Conservation (phyloP, 805 yeast genomes). For the Kodamaea fukazawae region DNA sequence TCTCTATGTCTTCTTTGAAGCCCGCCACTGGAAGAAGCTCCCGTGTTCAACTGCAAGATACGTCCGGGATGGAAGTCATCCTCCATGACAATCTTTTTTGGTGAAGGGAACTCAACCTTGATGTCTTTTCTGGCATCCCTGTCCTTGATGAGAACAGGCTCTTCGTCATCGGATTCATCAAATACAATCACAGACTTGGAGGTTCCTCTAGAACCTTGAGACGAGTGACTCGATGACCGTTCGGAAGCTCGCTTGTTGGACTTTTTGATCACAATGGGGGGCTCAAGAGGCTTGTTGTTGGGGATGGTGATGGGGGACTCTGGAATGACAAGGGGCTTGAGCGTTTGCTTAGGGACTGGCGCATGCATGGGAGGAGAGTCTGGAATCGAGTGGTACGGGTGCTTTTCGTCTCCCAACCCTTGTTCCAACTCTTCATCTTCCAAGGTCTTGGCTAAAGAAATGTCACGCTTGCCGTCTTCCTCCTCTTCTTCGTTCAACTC, state of each 20-base stretch:
- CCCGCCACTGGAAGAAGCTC: background rate
- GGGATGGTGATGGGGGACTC: slow-evolving; percentile 6
- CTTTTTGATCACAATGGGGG: slow-evolving; percentile 7
- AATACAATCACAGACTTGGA: slow-evolving; percentile 1
- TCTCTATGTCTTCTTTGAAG: too few relatives aligned
- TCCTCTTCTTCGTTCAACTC: slow-evolving; percentile 1
- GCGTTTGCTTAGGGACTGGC: slow-evolving; percentile 1
- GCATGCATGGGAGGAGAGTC: slow-evolving; percentile 5
- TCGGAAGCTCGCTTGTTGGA: slow-evolving; percentile 3
- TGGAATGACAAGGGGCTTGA: slow-evolving; percentile 7
- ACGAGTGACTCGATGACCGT: slow-evolving; percentile 1
- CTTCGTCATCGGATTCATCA: slow-evolving; percentile 7
- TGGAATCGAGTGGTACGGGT: slow-evolving; percentile 1
- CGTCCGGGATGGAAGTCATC: slow-evolving; percentile 9
- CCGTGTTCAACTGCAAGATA: slow-evolving; percentile 6
- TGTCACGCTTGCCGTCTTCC: too few relatives aligned
- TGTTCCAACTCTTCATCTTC: too few relatives aligned
- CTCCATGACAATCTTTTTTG: slow-evolving; percentile 5
- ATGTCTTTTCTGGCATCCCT: slow-evolving; percentile 2
- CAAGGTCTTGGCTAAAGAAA: too few relatives aligned
- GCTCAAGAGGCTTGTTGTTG: slow-evolving; percentile 9
- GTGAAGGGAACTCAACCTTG: slow-evolving; percentile 1
- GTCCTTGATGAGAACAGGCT: background rate
- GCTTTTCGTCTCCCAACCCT: background rate
- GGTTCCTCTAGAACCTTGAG: background rate